Percentiles rank a stretch among this genome's conserved stretches.
Evolutionary conservation across 345 rosid genomes (phyloP).

Genomic region (Brassica carinata): DNA sequence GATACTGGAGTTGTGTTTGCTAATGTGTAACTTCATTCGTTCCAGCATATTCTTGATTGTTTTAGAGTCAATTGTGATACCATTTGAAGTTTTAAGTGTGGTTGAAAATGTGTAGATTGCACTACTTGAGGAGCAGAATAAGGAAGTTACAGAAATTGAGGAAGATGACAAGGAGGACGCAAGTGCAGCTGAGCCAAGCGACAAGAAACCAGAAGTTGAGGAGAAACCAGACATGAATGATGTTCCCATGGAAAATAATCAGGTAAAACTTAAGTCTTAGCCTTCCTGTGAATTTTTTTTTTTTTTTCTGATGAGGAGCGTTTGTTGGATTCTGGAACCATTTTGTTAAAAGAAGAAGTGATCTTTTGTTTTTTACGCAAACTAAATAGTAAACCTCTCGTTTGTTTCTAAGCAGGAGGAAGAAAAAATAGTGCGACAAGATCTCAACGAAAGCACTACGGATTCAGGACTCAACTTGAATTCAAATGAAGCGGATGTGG

Average conservation of each 20-base stretch:
- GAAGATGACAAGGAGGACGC: conserved; percentile 45
- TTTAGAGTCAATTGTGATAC: background rate
- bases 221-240: conserved; percentile 87
- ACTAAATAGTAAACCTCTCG: conserved; percentile 17
- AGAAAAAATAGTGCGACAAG: conserved; percentile 66
- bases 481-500: conserved; percentile 49
- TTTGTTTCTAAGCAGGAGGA: conserved; percentile 51
- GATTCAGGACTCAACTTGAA: conserved; percentile 73
- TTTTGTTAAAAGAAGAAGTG: conserved; percentile 6
- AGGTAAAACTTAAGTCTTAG: conserved; percentile 46
- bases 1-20: background rate
- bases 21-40: background rate
- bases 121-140: conserved; percentile 66
- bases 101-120: conserved; percentile 60
- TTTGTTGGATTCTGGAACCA: background rate
- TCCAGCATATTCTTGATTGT: background rate
- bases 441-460: conserved; percentile 80
- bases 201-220: conserved; percentile 46
- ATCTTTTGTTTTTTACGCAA: background rate
- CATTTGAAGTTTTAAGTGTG: conserved; percentile 22
- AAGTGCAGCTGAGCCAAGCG: conserved; percentile 41
- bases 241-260: conserved; percentile 64
- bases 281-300: background rate
- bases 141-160: conserved; percentile 57
- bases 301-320: background rate